Conservation (phyloP, 257 asterid genomes). For the Solanum peruvianum region DNA sequence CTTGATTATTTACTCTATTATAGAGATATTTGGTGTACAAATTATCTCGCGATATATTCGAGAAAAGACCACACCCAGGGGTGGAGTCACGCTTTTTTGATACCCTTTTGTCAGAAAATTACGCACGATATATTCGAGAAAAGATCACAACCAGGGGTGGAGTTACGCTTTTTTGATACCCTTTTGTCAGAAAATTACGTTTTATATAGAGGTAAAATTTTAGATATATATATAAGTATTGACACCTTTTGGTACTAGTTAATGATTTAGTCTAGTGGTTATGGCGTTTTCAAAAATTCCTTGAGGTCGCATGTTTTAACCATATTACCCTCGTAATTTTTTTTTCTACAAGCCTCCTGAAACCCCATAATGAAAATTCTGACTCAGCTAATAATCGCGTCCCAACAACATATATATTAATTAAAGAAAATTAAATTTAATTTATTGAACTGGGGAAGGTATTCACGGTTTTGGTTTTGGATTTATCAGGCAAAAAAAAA, state of each 20-base stretch:
- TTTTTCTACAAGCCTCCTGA: not conserved
- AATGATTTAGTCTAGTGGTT: too few species aligned
- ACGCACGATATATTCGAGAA: too few species aligned
- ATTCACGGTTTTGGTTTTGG: constrained; percentile 10
- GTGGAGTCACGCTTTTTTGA: too few species aligned
- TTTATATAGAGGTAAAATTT: not conserved
- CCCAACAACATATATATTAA: not conserved
- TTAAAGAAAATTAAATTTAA: not conserved
- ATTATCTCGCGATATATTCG: not conserved
- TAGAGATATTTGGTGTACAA: not conserved
- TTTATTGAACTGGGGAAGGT: not conserved
- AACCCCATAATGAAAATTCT: too few species aligned
- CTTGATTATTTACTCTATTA: not conserved
- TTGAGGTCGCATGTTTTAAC: not conserved
- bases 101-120: too few species aligned
- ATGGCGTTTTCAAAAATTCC: not conserved
- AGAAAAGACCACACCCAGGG: not conserved
- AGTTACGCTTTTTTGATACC: too few species aligned
- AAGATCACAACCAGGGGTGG: not conserved
- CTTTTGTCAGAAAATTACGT: not conserved
- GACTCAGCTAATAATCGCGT: not conserved
- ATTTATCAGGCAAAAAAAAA: constrained; percentile 18
- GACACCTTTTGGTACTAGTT: not conserved
- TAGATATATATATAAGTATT: not conserved
- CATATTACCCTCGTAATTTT: not conserved